Percentiles rank a stretch among this genome's conserved stretches.
Evolutionary conservation across 805 yeast genomes (phyloP).

Genomic region (Candida dajiaensis): DNA sequence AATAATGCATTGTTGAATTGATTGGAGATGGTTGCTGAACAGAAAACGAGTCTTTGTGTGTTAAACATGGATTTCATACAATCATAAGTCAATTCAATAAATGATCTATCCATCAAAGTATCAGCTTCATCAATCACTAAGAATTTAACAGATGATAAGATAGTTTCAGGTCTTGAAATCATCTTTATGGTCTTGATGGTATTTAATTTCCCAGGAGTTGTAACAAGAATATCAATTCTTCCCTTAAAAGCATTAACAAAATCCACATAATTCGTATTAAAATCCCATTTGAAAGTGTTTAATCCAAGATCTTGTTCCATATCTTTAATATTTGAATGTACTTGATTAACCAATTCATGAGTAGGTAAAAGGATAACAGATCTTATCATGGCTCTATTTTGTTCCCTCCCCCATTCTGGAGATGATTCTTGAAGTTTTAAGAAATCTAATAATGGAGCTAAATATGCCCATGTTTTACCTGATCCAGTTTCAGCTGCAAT

Average conservation of each 20-base stretch:
- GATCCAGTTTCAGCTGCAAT: constrained; percentile 97
- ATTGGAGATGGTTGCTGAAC: constrained; percentile 87
- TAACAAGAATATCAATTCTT: constrained; percentile 72
- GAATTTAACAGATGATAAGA: constrained; percentile 43
- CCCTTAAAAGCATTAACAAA: constrained; percentile 41
- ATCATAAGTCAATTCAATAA: constrained; percentile 57
- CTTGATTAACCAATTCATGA: constrained; percentile 82
- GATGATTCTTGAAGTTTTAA: constrained; percentile 46
- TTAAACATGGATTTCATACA: constrained; percentile 46
- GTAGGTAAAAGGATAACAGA: constrained; percentile 85
- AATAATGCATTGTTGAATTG: constrained; percentile 60
- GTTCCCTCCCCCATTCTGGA: constrained; percentile 29
- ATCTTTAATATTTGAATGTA: constrained; percentile 38
- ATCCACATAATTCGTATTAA: constrained; percentile 47
- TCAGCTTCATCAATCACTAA: constrained; percentile 92
- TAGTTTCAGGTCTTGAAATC: constrained; percentile 33
- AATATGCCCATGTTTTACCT: constrained; percentile 91
- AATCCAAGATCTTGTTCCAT: constrained; percentile 33
- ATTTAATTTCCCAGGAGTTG: constrained; percentile 75
- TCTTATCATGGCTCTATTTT: constrained; percentile 44
- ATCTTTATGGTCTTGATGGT: constrained; percentile 30
- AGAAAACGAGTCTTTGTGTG: constrained; percentile 61
- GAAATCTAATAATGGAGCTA: constrained; percentile 68
- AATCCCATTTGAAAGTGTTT: constrained; percentile 54
- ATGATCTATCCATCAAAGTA: constrained; percentile 78